phyloP scores from a whole-genome alignment of 2,329 filamentous ascomycete species.

The Pyricularia sp. region DNA sequence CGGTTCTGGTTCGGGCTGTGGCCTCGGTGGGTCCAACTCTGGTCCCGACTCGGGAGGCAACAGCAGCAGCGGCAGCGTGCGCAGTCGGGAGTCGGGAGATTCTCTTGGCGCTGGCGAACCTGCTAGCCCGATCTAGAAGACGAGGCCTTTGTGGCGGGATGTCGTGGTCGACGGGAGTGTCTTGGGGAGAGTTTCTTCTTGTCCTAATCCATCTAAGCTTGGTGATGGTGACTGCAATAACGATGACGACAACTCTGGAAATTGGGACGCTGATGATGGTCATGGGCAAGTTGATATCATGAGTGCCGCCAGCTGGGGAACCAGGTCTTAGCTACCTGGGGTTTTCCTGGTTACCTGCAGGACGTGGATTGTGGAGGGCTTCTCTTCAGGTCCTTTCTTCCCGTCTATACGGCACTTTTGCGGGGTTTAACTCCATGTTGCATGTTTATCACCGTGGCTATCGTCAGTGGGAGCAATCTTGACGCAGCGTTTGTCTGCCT shows the following conservation, averaged over 20 bases:
- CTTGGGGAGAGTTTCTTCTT: neutral
- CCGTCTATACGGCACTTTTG: neutral
- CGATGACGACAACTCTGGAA: neutral
- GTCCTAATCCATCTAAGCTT: neutral
- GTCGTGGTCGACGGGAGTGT: neutral
- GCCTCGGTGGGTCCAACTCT: constrained; percentile 16
- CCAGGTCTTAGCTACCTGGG: neutral
- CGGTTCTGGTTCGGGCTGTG: constrained; percentile 18
- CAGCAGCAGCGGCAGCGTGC: constrained; percentile 34
- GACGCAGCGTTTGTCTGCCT: neutral
- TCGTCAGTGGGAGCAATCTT: neutral
- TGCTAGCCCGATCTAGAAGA: constrained; percentile 32
- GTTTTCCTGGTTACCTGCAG: neutral
- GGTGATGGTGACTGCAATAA: neutral
- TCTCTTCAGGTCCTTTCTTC: neutral
- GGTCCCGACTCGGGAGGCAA: constrained; percentile 19
- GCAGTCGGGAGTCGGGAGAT: constrained; percentile 33
- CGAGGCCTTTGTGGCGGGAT: neutral
- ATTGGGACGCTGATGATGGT: neutral
- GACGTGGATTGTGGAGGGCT: neutral
- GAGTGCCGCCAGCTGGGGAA: neutral
- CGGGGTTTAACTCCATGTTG: neutral
- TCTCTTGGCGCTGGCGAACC: constrained; percentile 41
- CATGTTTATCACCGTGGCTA: neutral
- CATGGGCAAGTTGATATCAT: neutral